These are phyloP conservation scores for Cryphonectria naterciae DNA, from an alignment of 2,329 filamentous ascomycete genomes.

Conservation along the genomic window DNA sequence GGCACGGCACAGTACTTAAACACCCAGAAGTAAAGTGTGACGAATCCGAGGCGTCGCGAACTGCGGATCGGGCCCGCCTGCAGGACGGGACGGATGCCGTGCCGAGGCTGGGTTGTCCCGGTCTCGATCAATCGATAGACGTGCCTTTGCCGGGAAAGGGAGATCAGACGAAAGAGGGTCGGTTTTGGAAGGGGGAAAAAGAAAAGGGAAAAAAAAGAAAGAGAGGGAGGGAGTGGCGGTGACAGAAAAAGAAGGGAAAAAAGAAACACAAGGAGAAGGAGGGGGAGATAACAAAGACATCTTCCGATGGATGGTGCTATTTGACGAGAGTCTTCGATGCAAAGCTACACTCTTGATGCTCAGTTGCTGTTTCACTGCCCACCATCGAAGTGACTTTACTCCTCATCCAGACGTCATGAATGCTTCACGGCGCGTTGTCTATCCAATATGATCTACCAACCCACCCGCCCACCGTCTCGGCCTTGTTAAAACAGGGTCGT, in stretches of 20 bases:
- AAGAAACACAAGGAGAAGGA: background rate
- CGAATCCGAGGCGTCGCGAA: constrained; percentile 12
- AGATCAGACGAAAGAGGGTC: background rate
- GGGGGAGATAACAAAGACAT: background rate
- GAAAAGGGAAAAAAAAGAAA: background rate
- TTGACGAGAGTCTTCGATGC: background rate
- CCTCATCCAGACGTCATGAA: background rate
- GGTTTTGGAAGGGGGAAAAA: background rate
- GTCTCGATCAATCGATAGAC: background rate
- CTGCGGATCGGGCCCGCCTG: constrained; percentile 17
- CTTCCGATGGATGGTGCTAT: background rate
- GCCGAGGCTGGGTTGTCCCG: constrained; percentile 10
- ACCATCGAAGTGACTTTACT: background rate
- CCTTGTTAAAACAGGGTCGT: background rate
- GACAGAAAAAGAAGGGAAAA: background rate
- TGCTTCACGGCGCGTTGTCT: background rate
- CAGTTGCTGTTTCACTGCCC: background rate
- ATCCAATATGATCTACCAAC: background rate
- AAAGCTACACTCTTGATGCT: background rate
- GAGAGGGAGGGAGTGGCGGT: background rate
- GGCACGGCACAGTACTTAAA: too few relatives aligned
- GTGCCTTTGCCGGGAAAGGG: background rate
- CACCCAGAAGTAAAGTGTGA: background rate
- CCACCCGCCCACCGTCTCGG: background rate
- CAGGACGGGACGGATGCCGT: constrained; percentile 11